These are phyloP conservation scores for Gaeumannomyces tritici DNA, from an alignment of 2,329 filamentous ascomycete species.

Conservation along the genomic window DNA sequence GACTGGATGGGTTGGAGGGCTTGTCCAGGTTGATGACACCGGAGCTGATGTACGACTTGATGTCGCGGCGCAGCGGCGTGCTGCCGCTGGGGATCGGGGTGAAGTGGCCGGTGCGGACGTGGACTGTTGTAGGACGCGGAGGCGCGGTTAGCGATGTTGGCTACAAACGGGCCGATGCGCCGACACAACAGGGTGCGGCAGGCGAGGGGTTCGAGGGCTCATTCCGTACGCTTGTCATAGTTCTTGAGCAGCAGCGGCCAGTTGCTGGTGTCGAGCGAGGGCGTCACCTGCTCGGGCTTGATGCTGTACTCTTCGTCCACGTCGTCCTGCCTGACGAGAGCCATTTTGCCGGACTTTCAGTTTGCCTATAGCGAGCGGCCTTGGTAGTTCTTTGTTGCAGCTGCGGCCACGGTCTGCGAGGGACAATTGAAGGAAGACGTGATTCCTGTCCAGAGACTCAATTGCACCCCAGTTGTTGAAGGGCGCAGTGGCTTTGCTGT, in stretches of 20 bases:
- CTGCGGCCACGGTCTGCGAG: not conserved
- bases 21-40: conserved; percentile 98
- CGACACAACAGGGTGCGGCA: not conserved
- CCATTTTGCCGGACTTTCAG: not conserved
- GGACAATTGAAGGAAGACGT: not conserved
- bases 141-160: conserved; percentile 6
- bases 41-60: conserved; percentile 94
- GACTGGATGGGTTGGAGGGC: conserved; percentile 92
- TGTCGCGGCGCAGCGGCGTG: conserved; percentile 82
- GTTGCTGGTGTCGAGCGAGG: conserved; percentile 72
- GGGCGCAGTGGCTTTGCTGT: conserved; percentile 1
- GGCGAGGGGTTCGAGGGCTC: not conserved
- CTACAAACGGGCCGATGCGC: not conserved
- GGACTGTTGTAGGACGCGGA: conserved; percentile 48
- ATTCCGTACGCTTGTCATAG: conserved; percentile 73
- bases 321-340: conserved; percentile 20
- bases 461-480: not conserved
- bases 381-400: conserved; percentile 1
- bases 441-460: conserved; percentile 2
- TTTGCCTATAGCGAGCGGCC: not conserved
- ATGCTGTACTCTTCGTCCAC: conserved; percentile 77
- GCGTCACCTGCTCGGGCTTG: conserved; percentile 79
- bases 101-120: conserved; percentile 91
- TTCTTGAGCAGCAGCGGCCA: conserved; percentile 95
- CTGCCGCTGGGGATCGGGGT: conserved; percentile 92